phyloP scores from a whole-genome alignment of 192 early-diverging fungal species.

The Podila verticillata region DNA sequence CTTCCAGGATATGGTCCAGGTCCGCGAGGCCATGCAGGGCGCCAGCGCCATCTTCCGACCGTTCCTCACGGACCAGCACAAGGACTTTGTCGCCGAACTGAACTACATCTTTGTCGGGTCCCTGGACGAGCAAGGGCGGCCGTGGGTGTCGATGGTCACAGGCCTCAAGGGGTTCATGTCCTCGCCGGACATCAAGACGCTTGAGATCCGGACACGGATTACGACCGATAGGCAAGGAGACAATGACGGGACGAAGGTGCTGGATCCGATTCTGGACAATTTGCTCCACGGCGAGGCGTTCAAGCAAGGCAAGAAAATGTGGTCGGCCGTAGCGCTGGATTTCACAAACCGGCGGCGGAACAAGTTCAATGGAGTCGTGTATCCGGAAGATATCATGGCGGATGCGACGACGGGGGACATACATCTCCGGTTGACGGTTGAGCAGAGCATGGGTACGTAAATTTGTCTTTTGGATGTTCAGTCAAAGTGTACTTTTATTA shows the following conservation, averaged over 20 bases:
- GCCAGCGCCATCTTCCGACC: constrained; percentile 21
- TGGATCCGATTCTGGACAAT: constrained; percentile 13
- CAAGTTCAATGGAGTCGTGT: constrained; percentile 38
- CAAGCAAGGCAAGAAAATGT: constrained; percentile 14
- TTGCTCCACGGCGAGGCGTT: constrained; percentile 16
- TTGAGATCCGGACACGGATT: constrained; percentile 17
- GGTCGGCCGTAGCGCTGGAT: constrained; percentile 31
- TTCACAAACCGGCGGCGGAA: constrained; percentile 46
- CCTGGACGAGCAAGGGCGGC: constrained; percentile 23
- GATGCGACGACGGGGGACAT: constrained; percentile 20
- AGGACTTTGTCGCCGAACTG: constrained; percentile 31
- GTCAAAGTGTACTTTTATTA: too few species aligned
- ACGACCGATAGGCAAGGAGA: too few species aligned
- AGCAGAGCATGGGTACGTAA: constrained; percentile 34
- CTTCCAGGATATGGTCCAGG: constrained; percentile 27
- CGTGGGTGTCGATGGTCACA: constrained; percentile 40
- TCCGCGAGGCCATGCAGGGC: constrained; percentile 25
- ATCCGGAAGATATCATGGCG: constrained; percentile 12
- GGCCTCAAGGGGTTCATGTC: constrained; percentile 27
- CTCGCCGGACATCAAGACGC: constrained; percentile 4
- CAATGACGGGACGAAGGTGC: too few species aligned
- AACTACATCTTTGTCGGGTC: constrained; percentile 41
- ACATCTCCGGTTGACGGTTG: constrained; percentile 31
- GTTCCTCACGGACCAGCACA: constrained; percentile 22
- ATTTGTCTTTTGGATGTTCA: neutral